Evolutionary conservation across 352 stramenopile species (phyloP).

Genomic region (Albugo candida): DNA sequence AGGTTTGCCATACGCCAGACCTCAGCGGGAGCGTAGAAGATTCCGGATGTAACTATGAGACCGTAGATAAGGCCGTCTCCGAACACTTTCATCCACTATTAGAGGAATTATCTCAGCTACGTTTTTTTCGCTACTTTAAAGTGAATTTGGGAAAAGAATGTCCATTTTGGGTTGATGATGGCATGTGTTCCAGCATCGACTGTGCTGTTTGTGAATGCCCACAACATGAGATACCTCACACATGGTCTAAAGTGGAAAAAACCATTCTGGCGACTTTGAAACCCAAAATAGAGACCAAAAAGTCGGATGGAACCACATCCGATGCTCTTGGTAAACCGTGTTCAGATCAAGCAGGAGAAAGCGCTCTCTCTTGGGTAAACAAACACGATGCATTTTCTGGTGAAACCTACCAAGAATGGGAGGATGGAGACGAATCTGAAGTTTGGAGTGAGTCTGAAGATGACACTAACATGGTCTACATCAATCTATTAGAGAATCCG

Average conservation of each 20-base stretch:
- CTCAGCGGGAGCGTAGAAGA: conserved; percentile 64
- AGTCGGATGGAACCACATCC: not conserved
- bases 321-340: conserved; percentile 19
- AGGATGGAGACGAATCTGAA: conserved; percentile 30
- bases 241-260: conserved; percentile 29
- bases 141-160: conserved; percentile 80
- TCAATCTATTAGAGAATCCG: conserved; percentile 94
- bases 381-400: conserved; percentile 48
- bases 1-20: conserved; percentile 63
- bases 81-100: conserved; percentile 71
- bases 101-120: conserved; percentile 48
- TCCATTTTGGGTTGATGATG: conserved; percentile 81
- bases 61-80: conserved; percentile 58
- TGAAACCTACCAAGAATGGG: conserved; percentile 38
- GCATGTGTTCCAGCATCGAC: conserved; percentile 76
- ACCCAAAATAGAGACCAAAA: conserved; percentile 11
- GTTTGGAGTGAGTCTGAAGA: conserved; percentile 43
- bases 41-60: conserved; percentile 72
- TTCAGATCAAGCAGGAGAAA: conserved; percentile 46
- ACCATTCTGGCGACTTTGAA: conserved; percentile 18
- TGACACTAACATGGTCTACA: conserved; percentile 52
- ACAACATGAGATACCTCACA: conserved; percentile 62
- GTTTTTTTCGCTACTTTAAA: conserved; percentile 89
- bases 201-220: conserved; percentile 81
- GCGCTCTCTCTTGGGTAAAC: conserved; percentile 51